A percentile compares a stretch with the other conserved stretches of the same genome.
Evolutionary conservation across 345 rosid species (phyloP).

Genomic region (Murraya paniculata): DNA sequence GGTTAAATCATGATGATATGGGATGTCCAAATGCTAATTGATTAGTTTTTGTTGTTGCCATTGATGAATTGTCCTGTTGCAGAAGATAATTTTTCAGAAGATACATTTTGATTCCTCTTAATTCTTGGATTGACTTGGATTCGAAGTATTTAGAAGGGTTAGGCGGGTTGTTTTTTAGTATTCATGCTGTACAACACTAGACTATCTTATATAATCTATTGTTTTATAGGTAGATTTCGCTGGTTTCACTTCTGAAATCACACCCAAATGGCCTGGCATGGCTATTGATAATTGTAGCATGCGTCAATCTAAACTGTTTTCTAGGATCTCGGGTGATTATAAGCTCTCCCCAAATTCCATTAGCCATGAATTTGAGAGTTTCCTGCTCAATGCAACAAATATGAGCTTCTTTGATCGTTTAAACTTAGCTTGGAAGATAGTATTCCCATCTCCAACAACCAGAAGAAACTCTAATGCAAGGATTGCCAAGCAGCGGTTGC

Average conservation of each 20-base stretch:
- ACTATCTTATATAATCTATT: slow-evolving; percentile 7
- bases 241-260: slow-evolving; percentile 28
- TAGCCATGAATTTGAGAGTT: slow-evolving; percentile 62
- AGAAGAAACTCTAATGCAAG: slow-evolving; percentile 89
- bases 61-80: not conserved
- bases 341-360: slow-evolving; percentile 51
- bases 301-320: slow-evolving; percentile 34
- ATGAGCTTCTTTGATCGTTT: slow-evolving; percentile 86
- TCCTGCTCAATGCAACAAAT: slow-evolving; percentile 65
- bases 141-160: not conserved
- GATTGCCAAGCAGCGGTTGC: slow-evolving; percentile 88
- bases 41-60: not conserved
- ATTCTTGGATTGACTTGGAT: not conserved
- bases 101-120: not conserved
- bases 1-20: not conserved
- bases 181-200: not conserved
- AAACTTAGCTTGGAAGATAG: slow-evolving; percentile 85
- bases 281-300: slow-evolving; percentile 23
- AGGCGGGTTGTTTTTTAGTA: not conserved
- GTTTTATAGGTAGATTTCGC: slow-evolving; percentile 46
- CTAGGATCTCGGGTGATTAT: slow-evolving; percentile 52
- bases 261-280: slow-evolving; percentile 35
- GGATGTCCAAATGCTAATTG: not conserved
- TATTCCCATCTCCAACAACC: slow-evolving; percentile 72
- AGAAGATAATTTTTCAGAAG: not conserved